Percentiles rank a stretch among this genome's conserved stretches.
These are phyloP conservation scores for Kappamyces sp. DNA, from an alignment of 192 early-diverging fungal genomes.

Conservation along the genomic window DNA sequence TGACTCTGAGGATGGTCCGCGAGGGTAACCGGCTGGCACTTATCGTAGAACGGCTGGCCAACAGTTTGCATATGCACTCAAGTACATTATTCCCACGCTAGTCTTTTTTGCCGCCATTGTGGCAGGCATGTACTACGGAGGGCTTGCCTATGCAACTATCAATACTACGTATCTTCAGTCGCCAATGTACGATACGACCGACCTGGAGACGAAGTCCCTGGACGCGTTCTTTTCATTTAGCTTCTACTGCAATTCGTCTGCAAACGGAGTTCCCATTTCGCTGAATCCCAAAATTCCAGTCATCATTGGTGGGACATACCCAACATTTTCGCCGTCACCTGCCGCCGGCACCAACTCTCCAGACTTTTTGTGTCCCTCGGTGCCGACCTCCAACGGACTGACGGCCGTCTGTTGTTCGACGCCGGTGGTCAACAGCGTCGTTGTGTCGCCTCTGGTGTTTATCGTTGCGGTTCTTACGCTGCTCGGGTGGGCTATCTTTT, in stretches of 20 bases:
- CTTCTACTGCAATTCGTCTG: constrained; percentile 11
- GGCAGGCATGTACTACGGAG: constrained; percentile 40
- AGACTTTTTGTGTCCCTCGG: constrained; percentile 1
- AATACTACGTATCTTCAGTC: constrained; percentile 17
- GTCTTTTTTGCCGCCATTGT: constrained; percentile 39
- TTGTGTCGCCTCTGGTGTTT: constrained; percentile 47
- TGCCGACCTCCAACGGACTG: neutral
- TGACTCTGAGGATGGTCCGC: constrained; percentile 39
- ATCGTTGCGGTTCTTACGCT: constrained; percentile 49
- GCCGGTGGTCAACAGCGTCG: constrained; percentile 27
- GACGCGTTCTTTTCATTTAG: constrained; percentile 7
- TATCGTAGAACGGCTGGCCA: constrained; percentile 20
- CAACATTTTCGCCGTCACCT: neutral
- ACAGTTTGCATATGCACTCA: constrained; percentile 48
- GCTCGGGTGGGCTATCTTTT: constrained; percentile 51
- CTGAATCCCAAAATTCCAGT: constrained; percentile 11
- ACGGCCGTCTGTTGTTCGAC: constrained; percentile 1
- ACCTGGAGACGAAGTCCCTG: constrained; percentile 10
- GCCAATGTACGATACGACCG: constrained; percentile 14
- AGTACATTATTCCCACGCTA: constrained; percentile 49
- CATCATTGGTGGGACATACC: neutral
- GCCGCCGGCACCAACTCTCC: constrained; percentile 1
- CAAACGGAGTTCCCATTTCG: neutral
- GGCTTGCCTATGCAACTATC: constrained; percentile 40
- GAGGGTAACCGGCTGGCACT: constrained; percentile 21